Base-by-base conservation (phyloP, 2,329 filamentous ascomycete species). In the Sporothrix luriei region DNA sequence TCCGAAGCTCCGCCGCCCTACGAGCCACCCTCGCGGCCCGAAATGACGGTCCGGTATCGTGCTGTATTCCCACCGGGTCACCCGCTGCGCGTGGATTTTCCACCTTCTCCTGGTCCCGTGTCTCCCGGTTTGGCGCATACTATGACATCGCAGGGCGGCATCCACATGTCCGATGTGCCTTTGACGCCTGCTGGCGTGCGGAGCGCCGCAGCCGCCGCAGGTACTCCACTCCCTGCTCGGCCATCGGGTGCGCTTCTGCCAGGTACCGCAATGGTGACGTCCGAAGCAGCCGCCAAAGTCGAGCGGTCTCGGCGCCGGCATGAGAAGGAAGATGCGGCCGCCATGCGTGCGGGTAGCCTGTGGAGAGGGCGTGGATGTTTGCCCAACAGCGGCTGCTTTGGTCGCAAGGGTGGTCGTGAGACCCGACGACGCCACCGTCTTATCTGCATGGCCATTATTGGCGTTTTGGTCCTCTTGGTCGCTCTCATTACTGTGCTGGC, bases 291-390 rank as follows among this genome's bases (percentile, higher is more conserved):
- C 0, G 80, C 83, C 70, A 83, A 78, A 73, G 79, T 78, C 70
- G 89, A 85, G 76, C 82, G 81, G 55, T 82, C 81, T 75, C 84
- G 83, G 70, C 84, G 82, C 71, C 85, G 82, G 24, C 84, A 85
- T 70, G 89, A 92, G 76, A 90, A 89, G 71, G 89, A 92, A 77
- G 90, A 92, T 52, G 82, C 82, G 2, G 74, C 85, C 21, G 87
- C 85, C 1, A 83, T 82, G 64, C 87, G 84, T 72, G 77, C 82
- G 0, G 88, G 88, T 2, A 85, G 87, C 3, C 82, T 87, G 54
- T 91, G 89, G 88, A 85, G 86, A 75, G 89, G 89, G 2, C 84
- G 89, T 62, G 86, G 85, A 11, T 90, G 86, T 71, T 81, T 92
- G 48, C 84, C 87, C 0, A 81, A 84, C 19, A 84, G 80, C n/a